Conservation (phyloP, 2,329 filamentous ascomycete species). For the Seiridium cupressi region DNA sequence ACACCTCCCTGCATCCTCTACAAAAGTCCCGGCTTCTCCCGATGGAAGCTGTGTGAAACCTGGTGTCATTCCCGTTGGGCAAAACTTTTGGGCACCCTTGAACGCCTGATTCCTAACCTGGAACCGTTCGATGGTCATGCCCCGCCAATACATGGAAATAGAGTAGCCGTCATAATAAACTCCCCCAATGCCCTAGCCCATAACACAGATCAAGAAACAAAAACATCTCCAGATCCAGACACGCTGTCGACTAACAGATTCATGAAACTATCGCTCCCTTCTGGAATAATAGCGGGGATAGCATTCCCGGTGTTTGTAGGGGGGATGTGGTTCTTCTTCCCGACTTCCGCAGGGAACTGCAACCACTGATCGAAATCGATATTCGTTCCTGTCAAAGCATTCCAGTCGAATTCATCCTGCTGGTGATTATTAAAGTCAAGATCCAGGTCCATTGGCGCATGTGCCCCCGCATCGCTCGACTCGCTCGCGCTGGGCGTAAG, state of each 20-base stretch:
- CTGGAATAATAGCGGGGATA: not conserved
- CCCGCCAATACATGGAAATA: not conserved
- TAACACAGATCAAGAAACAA: not conserved
- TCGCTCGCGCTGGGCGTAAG: slow-evolving; percentile 46
- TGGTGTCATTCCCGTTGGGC: no score
- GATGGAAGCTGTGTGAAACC: no score
- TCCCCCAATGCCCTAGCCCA: not conserved
- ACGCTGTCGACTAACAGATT: not conserved
- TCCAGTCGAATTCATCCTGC: slow-evolving; percentile 53
- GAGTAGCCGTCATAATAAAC: not conserved
- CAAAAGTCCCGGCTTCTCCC: not conserved
- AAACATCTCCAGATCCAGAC: not conserved
- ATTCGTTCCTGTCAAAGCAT: slow-evolving; percentile 48
- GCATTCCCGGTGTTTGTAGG: not conserved
- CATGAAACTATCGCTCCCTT: slow-evolving; percentile 1
- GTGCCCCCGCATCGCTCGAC: slow-evolving; percentile 31
- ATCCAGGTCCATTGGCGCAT: slow-evolving; percentile 40
- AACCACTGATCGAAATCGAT: slow-evolving; percentile 60
- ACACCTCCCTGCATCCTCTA: not conserved
- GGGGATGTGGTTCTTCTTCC: slow-evolving; percentile 19
- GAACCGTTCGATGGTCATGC: no score
- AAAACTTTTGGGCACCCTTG: no score
- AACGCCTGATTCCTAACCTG: no score
- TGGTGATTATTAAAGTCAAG: slow-evolving; percentile 40
- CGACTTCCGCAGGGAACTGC: slow-evolving; percentile 52